phyloP scores from a whole-genome alignment of 192 early-diverging fungal genomes.

The Gorgonomyces haynaldii region DNA sequence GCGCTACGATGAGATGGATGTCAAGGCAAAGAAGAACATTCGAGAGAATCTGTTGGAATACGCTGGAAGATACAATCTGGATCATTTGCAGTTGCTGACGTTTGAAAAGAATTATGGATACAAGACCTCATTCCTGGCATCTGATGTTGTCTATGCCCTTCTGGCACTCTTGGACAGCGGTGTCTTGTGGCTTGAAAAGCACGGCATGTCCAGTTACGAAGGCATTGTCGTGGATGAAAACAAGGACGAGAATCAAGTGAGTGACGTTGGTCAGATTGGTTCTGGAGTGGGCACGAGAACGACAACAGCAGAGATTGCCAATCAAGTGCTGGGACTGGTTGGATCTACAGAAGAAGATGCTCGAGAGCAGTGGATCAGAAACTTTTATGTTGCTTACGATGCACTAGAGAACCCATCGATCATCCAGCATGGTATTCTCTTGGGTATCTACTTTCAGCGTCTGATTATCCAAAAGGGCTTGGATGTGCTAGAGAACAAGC shows the following conservation, averaged over 20 bases:
- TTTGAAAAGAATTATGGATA: slow-evolving; percentile 70
- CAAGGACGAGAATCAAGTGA: background rate
- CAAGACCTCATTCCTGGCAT: slow-evolving; percentile 50
- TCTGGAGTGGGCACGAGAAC: slow-evolving; percentile 2
- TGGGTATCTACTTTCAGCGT: slow-evolving; percentile 65
- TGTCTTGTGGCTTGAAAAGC: slow-evolving; percentile 26
- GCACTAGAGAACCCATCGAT: slow-evolving; percentile 35
- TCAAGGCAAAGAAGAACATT: slow-evolving; percentile 42
- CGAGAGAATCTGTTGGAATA: slow-evolving; percentile 48
- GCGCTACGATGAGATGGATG: slow-evolving; percentile 60
- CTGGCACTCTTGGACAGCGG: slow-evolving; percentile 60
- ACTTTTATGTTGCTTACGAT: slow-evolving; percentile 87
- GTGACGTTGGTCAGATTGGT: slow-evolving; percentile 10
- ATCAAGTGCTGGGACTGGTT: background rate
- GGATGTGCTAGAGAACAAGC: slow-evolving; percentile 68
- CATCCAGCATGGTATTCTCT: slow-evolving; percentile 50
- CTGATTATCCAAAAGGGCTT: slow-evolving; percentile 67
- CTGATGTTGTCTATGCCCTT: slow-evolving; percentile 71
- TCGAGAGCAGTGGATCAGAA: slow-evolving; percentile 46
- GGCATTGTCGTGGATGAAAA: background rate
- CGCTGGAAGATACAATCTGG: slow-evolving; percentile 63
- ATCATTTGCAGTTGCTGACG: slow-evolving; percentile 62
- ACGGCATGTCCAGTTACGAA: slow-evolving; percentile 5
- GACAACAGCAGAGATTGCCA: slow-evolving; percentile 3
- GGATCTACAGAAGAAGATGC: slow-evolving; percentile 12